Evolutionary conservation across 1,284 basidiomycete species (phyloP), one percentile per base, ranked within the genome.

Genomic region (Tilletia setariae): DNA sequence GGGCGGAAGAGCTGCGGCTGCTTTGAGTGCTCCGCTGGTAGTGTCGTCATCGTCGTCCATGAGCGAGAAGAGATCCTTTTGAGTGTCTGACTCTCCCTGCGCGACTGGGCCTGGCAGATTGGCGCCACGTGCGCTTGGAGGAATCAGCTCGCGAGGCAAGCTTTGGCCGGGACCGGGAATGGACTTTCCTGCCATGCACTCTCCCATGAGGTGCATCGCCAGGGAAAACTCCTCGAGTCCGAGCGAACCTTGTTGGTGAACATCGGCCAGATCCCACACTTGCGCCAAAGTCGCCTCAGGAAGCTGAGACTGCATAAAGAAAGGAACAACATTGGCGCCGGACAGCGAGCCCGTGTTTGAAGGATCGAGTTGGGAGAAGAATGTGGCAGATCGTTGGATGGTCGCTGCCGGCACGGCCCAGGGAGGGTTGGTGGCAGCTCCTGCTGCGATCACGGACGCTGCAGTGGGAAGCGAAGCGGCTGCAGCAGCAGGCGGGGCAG

Each of bases 211-310:
- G 83, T 95, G 89, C 90, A 97, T 90, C 2, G 94, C 96, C 51
- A 98, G 90, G 1, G 96, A 95, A 83, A 99, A 98, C 32, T 94
- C 93, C 70, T 98, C 95, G 66, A 90, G 88, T 25, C 90, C 93
- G 49, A 99, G 86, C 63, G 87, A 88, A 3, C 96, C 96, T 73
- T 94, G 90, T 73, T 92, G 91, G 66, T 91, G 89, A 46, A 98
- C 87, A 80, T 98, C 96, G 28, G 94, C 87, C 19, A 99, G 87
- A 82, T 99, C 96, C 95, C 96, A 99, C 66, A 98, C 86, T 77
- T 89, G 90, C 19, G 96, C 96, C 30, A 99, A 86, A 21, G 89
- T 87, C 21, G 90, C 89, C 74, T 93, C 92, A 3, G 90, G 87
- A 49, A 99, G 85, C 70, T 93, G 90, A 65, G 93, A 95, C 83